Conservation (phyloP, 2,329 filamentous ascomycete genomes). For the Emergomyces pasteurianus region DNA sequence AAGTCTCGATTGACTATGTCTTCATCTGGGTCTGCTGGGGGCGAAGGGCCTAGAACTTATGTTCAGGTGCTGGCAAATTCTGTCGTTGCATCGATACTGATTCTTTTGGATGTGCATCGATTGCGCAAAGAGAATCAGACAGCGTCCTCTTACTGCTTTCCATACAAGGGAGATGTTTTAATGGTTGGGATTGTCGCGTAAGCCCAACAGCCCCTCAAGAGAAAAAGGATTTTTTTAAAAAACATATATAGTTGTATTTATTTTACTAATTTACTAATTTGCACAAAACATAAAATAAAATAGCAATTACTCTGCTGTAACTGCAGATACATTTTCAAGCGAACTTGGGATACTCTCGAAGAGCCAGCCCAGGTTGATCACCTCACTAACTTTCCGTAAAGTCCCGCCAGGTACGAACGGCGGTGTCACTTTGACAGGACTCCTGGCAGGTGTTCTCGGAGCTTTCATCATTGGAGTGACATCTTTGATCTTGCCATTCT, state of each 20-base stretch:
- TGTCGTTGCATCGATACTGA: conserved; percentile 57
- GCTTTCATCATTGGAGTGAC: conserved; percentile 58
- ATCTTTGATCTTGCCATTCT: conserved; percentile 60
- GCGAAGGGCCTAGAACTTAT: conserved; percentile 72
- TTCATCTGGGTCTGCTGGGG: conserved; percentile 56
- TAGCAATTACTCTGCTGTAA: conserved; percentile 76
- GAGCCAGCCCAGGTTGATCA: conserved; percentile 70
- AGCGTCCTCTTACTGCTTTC: conserved; percentile 26
- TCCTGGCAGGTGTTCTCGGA: conserved; percentile 62
- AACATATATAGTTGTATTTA: not conserved
- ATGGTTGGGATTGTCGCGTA: conserved; percentile 32
- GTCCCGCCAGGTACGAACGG: conserved; percentile 92
- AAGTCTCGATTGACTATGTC: conserved; percentile 74
- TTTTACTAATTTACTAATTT: not conserved
- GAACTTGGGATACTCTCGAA: conserved; percentile 85
- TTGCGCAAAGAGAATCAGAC: conserved; percentile 18
- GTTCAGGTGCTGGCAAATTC: conserved; percentile 89
- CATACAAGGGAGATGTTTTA: conserved; percentile 23
- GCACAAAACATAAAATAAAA: not conserved
- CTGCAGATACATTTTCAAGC: conserved; percentile 87
- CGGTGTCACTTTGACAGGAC: conserved; percentile 65
- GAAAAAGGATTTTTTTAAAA: not conserved
- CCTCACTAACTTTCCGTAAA: conserved; percentile 58
- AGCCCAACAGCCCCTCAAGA: conserved; percentile 6
- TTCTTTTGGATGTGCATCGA: conserved; percentile 39